Percentiles rank a stretch among this genome's conserved stretches.
These are phyloP conservation scores for Pythium volutum DNA, from an alignment of 352 stramenopile species.

Conservation along the genomic window DNA sequence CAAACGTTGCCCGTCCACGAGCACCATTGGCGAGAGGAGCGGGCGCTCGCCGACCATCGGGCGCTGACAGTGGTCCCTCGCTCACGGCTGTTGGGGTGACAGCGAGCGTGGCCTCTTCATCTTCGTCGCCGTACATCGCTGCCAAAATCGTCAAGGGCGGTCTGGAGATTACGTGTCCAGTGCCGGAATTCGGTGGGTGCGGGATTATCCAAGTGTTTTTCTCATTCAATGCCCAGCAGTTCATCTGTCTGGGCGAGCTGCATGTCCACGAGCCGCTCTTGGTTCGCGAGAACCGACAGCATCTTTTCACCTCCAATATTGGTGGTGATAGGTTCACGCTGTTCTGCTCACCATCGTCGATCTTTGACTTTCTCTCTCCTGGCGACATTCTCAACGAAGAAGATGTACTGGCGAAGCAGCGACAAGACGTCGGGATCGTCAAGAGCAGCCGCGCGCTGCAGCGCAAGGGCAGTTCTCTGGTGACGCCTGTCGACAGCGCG, in stretches of 20 bases:
- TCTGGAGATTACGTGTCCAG: constrained; percentile 42
- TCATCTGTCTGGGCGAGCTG: constrained; percentile 55
- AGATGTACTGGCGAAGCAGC: constrained; percentile 7
- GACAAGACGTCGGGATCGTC: neutral
- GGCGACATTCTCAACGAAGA: constrained; percentile 47
- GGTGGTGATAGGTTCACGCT: constrained; percentile 51
- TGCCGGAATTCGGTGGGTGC: constrained; percentile 50
- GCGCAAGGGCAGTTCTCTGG: neutral
- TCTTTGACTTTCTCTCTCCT: constrained; percentile 39
- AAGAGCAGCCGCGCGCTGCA: constrained; percentile 3
- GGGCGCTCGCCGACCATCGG: constrained; percentile 12
- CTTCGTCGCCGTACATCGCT: constrained; percentile 37
- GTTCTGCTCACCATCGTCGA: constrained; percentile 49
- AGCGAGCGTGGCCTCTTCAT: neutral
- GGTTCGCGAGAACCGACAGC: constrained; percentile 48
- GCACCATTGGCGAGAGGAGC: constrained; percentile 1
- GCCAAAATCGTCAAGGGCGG: constrained; percentile 43
- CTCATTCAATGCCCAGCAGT: constrained; percentile 73
- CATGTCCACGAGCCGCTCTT: constrained; percentile 48
- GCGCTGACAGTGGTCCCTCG: neutral
- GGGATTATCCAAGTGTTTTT: constrained; percentile 50
- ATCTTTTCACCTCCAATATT: constrained; percentile 64
- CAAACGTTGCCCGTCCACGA: constrained; percentile 5
- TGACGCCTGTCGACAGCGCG: neutral
- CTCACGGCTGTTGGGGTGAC: neutral